Evolutionary conservation across 768 basidiomycete species (phyloP), one percentile per base, ranked within the genome.

Genomic region (Lactifluus volemus): DNA sequence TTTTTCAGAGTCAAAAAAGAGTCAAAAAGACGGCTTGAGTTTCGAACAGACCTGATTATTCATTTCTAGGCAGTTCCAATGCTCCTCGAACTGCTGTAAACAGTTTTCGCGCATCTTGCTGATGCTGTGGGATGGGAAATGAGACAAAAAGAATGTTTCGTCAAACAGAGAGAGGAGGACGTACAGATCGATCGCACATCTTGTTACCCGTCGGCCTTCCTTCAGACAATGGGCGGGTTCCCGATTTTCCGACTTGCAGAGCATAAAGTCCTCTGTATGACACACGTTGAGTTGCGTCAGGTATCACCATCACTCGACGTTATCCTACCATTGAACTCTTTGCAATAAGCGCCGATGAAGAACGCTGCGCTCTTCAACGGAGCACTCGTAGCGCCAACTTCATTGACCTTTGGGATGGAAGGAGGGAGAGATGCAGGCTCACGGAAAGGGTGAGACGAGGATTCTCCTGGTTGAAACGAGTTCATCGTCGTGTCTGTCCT

Each of bases 311-410:
- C 6, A 34, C 36, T 39, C 49, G 14, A 34, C 52, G 45, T 39
- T 17, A 75, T 1, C 88, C 55, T 63, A 98, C 96, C 96, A 76
- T 96, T 98, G 77, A 85, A 96, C 59, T 93, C 90, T 75, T 92
- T 92, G 83, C 96, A 99, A 72, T 92, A 83, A 41, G 89, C 87
- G 32, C 93, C 97, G 72, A 99, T 85, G 77, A 98, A 98, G 83
- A 98, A 98, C 8, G 92, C 88, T 1, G 96, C 93, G 67, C 89
- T 91, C 78, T 98, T 98, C 69, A 98, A 78, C 2, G 96, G 97
- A 61, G 86, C 97, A 66, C 92, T 95, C 1, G 92, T 92, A 48
- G 78, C 80, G 45, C 95, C 96, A 49, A 99, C 74, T 74, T 99
- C 97, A 62, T 83, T 79, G 41, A 98, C 91, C 69, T 84, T 85